Evolutionary conservation across 2,329 filamentous ascomycete genomes (phyloP).

Genomic region (Hymenoscyphus salicellus): DNA sequence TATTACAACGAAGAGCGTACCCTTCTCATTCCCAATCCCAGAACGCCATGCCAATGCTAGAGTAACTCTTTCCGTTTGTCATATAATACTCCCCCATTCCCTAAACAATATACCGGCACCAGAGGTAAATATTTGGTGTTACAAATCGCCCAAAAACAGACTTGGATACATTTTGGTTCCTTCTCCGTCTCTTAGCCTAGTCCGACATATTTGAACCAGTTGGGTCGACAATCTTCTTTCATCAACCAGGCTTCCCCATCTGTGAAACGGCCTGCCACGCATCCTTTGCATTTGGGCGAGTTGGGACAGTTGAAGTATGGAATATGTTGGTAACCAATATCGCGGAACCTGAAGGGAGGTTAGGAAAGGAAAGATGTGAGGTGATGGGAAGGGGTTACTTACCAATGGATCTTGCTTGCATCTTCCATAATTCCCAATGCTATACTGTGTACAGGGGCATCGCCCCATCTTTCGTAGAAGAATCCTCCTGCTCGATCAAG

Average conservation of each 20-base stretch:
- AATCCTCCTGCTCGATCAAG: constrained; percentile 92
- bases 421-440: constrained; percentile 91
- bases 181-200: constrained; percentile 55
- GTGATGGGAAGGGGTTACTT: constrained; percentile 39
- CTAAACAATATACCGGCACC: constrained; percentile 2
- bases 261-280: constrained; percentile 81
- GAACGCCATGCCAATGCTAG: constrained; percentile 1
- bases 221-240: constrained; percentile 88
- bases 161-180: not conserved
- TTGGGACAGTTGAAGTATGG: constrained; percentile 99
- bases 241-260: constrained; percentile 83
- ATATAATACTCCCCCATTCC: not conserved
- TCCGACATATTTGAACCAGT: constrained; percentile 95
- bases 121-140: constrained; percentile 5
- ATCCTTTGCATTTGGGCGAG: constrained; percentile 87
- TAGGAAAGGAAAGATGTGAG: constrained; percentile 10
- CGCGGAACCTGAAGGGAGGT: constrained; percentile 73
- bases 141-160: constrained; percentile 2
- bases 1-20: constrained; percentile 1
- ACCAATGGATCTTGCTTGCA: constrained; percentile 89
- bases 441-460: constrained; percentile 94
- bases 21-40: constrained; percentile 4
- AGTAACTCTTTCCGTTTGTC: not conserved
- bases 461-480: constrained; percentile 98
- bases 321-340: constrained; percentile 97